Conservation (phyloP, 441 rosid species). For the Gossypium aridum region DNA sequence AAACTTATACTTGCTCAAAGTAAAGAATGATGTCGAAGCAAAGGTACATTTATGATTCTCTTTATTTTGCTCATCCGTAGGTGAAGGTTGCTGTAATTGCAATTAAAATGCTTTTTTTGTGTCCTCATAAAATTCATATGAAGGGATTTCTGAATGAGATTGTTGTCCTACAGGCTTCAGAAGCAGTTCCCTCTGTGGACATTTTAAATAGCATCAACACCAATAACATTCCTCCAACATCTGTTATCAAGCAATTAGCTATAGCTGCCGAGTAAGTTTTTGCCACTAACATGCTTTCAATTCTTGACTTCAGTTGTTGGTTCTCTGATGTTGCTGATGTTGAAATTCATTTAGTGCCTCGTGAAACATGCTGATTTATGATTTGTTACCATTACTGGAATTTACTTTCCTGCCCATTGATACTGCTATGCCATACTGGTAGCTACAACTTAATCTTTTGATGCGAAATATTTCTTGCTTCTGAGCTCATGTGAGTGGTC, state of each 20-base stretch:
- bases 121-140: background rate
- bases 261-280: conserved; percentile 74
- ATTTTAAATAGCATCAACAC: conserved; percentile 46
- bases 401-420: background rate
- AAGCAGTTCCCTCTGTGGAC: conserved; percentile 44
- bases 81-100: background rate
- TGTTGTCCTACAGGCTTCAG: conserved; percentile 38
- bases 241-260: conserved; percentile 77
- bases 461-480: background rate
- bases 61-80: background rate
- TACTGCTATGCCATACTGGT: background rate
- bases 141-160: conserved; percentile 6
- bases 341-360: background rate
- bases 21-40: conserved; percentile 68
- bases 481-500: background rate
- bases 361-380: background rate
- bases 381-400: background rate
- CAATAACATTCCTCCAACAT: conserved; percentile 62
- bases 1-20: conserved; percentile 50
- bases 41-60: conserved; percentile 42
- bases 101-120: background rate
- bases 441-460: background rate
- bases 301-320: background rate
- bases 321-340: background rate
- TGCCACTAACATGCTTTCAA: background rate